phyloP scores from a whole-genome alignment of 441 rosid species.

The Gossypium schwendimanii region DNA sequence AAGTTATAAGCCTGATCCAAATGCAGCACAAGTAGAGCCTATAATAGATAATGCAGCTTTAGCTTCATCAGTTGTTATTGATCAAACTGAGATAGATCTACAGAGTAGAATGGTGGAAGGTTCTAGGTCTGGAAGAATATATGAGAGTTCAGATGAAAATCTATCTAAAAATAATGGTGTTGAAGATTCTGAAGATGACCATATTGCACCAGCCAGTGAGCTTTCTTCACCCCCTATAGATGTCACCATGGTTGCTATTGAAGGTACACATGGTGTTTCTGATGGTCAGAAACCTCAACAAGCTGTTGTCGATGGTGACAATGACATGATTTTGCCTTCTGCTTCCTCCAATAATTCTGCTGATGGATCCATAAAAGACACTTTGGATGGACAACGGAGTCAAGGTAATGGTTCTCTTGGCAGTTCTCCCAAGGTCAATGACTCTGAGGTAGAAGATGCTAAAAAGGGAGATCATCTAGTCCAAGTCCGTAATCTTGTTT shows the following conservation, averaged over 20 bases:
- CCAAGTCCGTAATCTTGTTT: slow-evolving; percentile 4
- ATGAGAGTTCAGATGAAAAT: slow-evolving; percentile 14
- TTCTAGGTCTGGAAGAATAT: slow-evolving; percentile 20
- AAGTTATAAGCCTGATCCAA: slow-evolving; percentile 21
- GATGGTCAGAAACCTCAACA: background rate
- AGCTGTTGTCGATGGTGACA: background rate
- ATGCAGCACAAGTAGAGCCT: slow-evolving; percentile 16
- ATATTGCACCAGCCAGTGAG: background rate
- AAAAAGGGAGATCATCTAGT: background rate
- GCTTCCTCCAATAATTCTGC: background rate
- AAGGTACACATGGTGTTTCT: background rate
- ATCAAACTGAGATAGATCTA: slow-evolving; percentile 18
- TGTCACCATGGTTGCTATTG: background rate
- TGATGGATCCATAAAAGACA: background rate
- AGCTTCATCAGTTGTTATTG: slow-evolving; percentile 18
- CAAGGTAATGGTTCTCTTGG: no score
- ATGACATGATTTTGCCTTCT: background rate
- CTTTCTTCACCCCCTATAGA: no score
- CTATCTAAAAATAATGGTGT: slow-evolving; percentile 25
- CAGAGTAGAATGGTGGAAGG: slow-evolving; percentile 24
- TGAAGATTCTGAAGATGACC: slow-evolving; percentile 14
- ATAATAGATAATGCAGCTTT: slow-evolving; percentile 20
- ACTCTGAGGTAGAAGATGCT: background rate
- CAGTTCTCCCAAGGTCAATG: slow-evolving; percentile 13
- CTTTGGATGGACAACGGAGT: background rate